Conservation (phyloP, 148 eudicot genomes). For the Talinum fruticosum region DNA sequence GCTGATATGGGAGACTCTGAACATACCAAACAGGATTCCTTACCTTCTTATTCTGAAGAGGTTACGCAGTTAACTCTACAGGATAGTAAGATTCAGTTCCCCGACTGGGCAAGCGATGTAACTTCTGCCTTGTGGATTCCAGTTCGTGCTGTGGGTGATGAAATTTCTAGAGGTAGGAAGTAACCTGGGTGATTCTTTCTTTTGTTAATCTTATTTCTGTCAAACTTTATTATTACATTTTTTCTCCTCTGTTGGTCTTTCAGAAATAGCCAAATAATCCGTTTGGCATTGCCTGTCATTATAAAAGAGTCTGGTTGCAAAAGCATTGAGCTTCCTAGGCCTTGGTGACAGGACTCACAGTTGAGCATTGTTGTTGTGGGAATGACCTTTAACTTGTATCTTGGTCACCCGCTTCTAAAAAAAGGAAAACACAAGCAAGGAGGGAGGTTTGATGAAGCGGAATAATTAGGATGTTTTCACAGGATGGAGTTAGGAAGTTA, state of each 20-base stretch:
- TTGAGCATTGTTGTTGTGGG: background rate
- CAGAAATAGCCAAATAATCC: background rate
- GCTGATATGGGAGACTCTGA: constrained; percentile 28
- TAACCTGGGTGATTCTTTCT: background rate
- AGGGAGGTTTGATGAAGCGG: background rate
- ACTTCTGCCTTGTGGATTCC: constrained; percentile 90
- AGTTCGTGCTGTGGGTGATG: constrained; percentile 74
- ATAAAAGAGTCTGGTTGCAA: background rate
- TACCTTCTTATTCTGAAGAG: constrained; percentile 32
- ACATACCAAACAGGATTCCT: constrained; percentile 23
- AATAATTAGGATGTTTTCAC: background rate
- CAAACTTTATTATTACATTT: background rate
- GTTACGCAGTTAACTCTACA: constrained; percentile 49
- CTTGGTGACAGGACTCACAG: background rate
- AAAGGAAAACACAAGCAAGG: background rate
- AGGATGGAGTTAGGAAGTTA: background rate
- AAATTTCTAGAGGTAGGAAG: constrained; percentile 63
- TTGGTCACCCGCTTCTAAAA: background rate
- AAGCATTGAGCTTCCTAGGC: background rate
- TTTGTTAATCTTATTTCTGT: background rate
- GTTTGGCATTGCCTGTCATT: background rate
- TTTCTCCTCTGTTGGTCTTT: background rate
- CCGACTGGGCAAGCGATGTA: constrained; percentile 84
- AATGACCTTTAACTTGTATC: background rate
- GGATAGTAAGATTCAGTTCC: constrained; percentile 65